A percentile compares a stretch with the other conserved stretches of the same genome.
These are phyloP conservation scores for Diaporthe longicolla DNA, from an alignment of 2,329 filamentous ascomycete species.

Conservation along the genomic window DNA sequence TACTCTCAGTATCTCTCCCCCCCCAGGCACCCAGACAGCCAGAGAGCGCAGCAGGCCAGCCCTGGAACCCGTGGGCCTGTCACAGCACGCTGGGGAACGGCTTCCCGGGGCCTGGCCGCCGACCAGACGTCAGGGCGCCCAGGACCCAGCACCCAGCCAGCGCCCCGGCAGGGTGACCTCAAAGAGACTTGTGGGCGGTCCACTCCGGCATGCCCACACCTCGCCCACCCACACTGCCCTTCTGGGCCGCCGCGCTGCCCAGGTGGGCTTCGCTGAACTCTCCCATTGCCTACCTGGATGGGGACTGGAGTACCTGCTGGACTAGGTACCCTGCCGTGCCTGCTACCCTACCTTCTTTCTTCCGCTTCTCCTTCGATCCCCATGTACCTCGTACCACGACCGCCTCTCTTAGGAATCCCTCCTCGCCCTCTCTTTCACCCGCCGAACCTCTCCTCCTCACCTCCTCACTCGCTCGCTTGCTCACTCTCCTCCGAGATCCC, in stretches of 20 bases:
- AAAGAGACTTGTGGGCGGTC: neutral
- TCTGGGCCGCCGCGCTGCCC: constrained; percentile 32
- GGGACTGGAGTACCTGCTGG: neutral
- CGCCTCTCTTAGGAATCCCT: constrained; percentile 36
- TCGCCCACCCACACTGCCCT: constrained; percentile 25
- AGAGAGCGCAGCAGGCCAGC: constrained; percentile 1
- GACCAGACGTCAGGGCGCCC: neutral
- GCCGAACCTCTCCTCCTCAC: constrained; percentile 21
- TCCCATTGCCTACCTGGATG: constrained; percentile 14
- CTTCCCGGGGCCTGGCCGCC: no score
- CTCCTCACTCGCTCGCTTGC: constrained; percentile 21
- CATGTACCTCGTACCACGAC: constrained; percentile 39
- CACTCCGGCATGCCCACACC: constrained; percentile 20
- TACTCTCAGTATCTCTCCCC: neutral
- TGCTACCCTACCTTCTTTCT: constrained; percentile 33
- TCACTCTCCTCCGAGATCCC: constrained; percentile 23
- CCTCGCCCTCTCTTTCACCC: constrained; percentile 34
- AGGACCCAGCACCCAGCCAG: neutral
- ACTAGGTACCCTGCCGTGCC: neutral
- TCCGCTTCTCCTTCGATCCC: constrained; percentile 36
- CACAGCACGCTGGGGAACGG: constrained; percentile 24
- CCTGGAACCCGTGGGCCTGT: constrained; percentile 19
- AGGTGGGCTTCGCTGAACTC: constrained; percentile 29
- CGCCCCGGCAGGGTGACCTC: neutral
- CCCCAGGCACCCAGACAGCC: constrained; percentile 6